Evolutionary conservation across 192 early-diverging fungal species (phyloP).

Genomic region (Entophlyctis helioformis): DNA sequence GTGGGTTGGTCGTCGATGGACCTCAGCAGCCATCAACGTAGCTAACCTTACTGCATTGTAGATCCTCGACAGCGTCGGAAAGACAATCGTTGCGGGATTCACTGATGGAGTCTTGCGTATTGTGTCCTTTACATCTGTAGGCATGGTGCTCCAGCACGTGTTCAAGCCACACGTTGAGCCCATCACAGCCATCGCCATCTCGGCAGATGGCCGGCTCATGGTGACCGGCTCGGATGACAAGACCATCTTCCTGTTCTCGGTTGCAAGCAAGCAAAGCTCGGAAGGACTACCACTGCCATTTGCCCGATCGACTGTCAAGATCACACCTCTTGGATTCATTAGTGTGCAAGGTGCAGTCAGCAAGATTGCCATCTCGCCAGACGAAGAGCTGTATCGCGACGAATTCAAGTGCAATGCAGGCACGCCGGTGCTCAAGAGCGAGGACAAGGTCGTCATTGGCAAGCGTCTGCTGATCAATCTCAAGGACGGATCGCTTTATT

Average conservation of each 20-base stretch:
- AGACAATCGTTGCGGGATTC: slow-evolving; percentile 38
- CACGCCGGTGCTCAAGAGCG: slow-evolving; percentile 8
- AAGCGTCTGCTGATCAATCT: slow-evolving; percentile 24
- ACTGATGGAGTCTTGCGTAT: slow-evolving; percentile 45
- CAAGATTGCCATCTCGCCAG: slow-evolving; percentile 32
- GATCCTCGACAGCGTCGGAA: slow-evolving; percentile 32
- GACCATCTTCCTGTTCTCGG: slow-evolving; percentile 45
- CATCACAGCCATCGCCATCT: slow-evolving; percentile 29
- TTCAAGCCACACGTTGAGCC: slow-evolving; percentile 40
- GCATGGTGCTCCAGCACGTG: slow-evolving; percentile 33
- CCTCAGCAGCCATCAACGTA: neutral
- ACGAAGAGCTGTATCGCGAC: slow-evolving; percentile 27
- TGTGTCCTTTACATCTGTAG: slow-evolving; percentile 20
- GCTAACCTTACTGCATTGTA: slow-evolving; percentile 4
- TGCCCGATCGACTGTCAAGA: slow-evolving; percentile 9
- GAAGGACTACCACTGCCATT: slow-evolving; percentile 8
- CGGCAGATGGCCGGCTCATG: slow-evolving; percentile 35
- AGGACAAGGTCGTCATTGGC: slow-evolving; percentile 6
- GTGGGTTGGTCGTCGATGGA: slow-evolving; percentile 11
- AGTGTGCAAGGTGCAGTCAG: slow-evolving; percentile 14
- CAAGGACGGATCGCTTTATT: slow-evolving; percentile 21
- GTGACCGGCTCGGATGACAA: slow-evolving; percentile 32
- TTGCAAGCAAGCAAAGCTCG: too few species aligned
- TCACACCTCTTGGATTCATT: slow-evolving; percentile 41
- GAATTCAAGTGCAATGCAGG: slow-evolving; percentile 14